Evolutionary conservation across 139 green algal genomes (phyloP), one percentile per base, ranked within the genome.

Genomic region (Spirogloea muscicola): DNA sequence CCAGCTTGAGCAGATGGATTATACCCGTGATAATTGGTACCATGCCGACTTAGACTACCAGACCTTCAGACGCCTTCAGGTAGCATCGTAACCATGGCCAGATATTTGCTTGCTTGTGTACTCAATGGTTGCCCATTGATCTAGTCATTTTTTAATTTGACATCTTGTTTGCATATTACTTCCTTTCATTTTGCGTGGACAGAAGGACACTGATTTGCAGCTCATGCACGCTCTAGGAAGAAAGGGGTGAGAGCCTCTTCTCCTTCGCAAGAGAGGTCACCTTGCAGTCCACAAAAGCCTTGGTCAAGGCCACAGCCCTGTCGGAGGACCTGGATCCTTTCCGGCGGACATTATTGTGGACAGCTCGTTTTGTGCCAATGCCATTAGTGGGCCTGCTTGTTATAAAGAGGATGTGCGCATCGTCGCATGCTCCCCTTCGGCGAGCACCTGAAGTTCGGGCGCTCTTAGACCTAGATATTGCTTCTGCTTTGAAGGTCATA

Each of bases 1-100:
- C 44, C 74, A 82, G 72, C 52, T 82, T 72, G 72, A 83, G 16
- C 33, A 36, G 37, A 83, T 82, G 74, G 74, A 82, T 48, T 82
- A 82, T 33, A 10, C n/a, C 33, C 25, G 0, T 2, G 5, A 48
- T 52, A 76, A 80, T 38, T 82, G 77, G 59, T 83, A 76, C 38
- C 72, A 82, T 79, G 74, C 74, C 13, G 74, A 82, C 44, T 40
- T 82, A 55, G 72, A 80, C 34, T 77, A 59, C 62, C 33, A 25
- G 13, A 74, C 49, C 33, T 80, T 80, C 38, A 40, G 29, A 7
- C 34, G 37, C 7, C 72, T 80, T 18, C 63, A 80, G 71, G 67
- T 72, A n/a, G n/a, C n/a, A n/a, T n/a, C n/a, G n/a, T n/a, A n/a
- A n/a, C n/a, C n/a, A n/a, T n/a, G n/a, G n/a, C n/a, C n/a, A n/a